Conservation (phyloP, 345 rosid species). For the Hirschfeldia incana region DNA sequence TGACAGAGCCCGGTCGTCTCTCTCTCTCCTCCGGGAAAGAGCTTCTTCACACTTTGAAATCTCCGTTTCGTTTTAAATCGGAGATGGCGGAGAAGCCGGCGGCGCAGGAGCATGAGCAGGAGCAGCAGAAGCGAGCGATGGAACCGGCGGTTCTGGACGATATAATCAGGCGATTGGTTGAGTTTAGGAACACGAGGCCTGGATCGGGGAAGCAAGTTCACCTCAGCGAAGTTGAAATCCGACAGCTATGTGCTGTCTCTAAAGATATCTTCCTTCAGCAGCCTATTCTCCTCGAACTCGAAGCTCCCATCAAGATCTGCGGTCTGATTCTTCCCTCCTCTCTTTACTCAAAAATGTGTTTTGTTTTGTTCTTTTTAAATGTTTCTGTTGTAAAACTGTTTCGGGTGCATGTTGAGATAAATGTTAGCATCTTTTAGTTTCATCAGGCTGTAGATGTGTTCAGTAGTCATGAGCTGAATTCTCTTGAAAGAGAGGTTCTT, state of each 20-base stretch:
- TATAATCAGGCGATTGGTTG: conserved; percentile 61
- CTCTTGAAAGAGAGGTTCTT: too few relatives aligned
- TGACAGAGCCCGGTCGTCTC: conserved; percentile 11
- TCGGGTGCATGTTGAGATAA: too few relatives aligned
- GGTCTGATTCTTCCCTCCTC: conserved; percentile 43
- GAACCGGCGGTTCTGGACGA: conserved; percentile 65
- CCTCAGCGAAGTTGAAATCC: conserved; percentile 78
- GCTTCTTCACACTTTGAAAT: neutral
- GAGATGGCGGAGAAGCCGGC: conserved; percentile 41
- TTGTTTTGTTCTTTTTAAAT: too few relatives aligned
- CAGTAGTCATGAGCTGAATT: too few relatives aligned
- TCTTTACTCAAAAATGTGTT: too few relatives aligned
- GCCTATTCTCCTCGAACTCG: conserved; percentile 81
- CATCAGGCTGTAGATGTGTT: too few relatives aligned
- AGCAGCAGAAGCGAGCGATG: conserved; percentile 46
- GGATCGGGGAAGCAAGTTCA: conserved; percentile 72
- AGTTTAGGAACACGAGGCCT: conserved; percentile 55
- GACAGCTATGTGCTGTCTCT: conserved; percentile 65
- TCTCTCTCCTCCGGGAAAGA: conserved; percentile 14
- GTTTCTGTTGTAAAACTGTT: too few relatives aligned
- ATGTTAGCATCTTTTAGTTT: too few relatives aligned
- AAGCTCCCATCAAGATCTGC: conserved; percentile 94
- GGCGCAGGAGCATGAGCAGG: conserved; percentile 7
- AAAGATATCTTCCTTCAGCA: conserved; percentile 77
- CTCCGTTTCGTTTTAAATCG: neutral